Evolutionary conservation across 2,329 filamentous ascomycete species (phyloP).

Genomic region (Beauveria sp.): DNA sequence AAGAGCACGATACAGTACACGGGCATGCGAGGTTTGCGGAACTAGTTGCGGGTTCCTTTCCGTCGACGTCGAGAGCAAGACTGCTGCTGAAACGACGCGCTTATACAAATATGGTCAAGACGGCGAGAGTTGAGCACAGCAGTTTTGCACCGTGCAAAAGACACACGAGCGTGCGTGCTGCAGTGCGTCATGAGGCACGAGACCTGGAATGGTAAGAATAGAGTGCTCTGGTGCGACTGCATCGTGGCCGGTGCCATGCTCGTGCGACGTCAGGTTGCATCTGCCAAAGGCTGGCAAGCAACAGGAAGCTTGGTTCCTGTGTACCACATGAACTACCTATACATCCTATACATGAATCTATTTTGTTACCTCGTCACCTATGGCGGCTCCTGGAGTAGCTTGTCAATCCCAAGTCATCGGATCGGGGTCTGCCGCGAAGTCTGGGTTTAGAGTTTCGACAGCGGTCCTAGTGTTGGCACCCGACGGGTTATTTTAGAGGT

Average conservation of each 20-base stretch:
- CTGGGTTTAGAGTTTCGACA: neutral
- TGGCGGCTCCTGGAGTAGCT: neutral
- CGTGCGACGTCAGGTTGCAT: neutral
- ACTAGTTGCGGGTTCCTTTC: neutral
- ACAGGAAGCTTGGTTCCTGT: neutral
- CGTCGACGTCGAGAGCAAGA: neutral
- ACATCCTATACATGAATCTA: neutral
- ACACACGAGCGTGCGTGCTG: neutral
- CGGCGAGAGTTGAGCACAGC: neutral
- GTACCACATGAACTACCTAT: neutral
- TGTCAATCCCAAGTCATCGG: neutral
- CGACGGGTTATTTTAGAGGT: neutral
- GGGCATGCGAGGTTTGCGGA: neutral
- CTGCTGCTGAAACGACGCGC: neutral
- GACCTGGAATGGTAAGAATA: neutral
- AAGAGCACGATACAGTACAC: neutral
- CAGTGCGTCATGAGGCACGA: neutral
- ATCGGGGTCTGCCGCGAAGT: neutral
- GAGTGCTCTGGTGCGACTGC: neutral
- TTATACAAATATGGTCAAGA: neutral
- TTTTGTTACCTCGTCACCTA: neutral
- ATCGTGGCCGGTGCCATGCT: neutral
- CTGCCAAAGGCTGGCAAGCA: neutral
- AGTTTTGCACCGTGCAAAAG: neutral
- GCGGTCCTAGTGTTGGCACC: neutral